Base-by-base conservation (phyloP, 257 asterid genomes). In the Nicotiana undulata region DNA sequence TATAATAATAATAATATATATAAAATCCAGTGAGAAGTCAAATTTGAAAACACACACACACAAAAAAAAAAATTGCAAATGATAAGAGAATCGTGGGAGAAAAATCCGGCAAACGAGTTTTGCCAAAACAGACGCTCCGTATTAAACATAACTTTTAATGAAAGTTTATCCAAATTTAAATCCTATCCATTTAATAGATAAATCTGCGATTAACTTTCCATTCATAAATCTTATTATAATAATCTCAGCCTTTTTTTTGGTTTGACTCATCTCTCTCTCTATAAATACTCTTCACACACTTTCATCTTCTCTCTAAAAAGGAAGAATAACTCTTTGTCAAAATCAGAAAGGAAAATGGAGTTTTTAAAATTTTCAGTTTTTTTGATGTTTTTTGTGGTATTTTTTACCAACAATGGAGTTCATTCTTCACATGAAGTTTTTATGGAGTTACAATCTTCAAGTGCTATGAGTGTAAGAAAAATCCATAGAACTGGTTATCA, bases 401-500 rank as follows among this genome's bases (percentile, higher is more conserved):
- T 13, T 51, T 51, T 51, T 13, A 3, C 5, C 31, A 59, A 59
- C 4, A 59, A 59, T 9, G 31, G 65, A 3, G 93, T 85, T 40
- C 80, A 87, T 61, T 93, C 88, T 2, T 90, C 90, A 1, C 97
- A 92, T 65, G 64, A 85, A 18, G 77, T 85, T 13, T 88, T 22
- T 79, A 26, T 20, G 22, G 63, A 75, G 2, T 81, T 83, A 9
- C 88, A 87, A 31, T 76, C 87, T 2, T n/a, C 75, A 4, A 8
- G 85, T 1, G 66, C 78, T 34, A 26, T 66, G 1, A 28, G 79
- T 51, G 85, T 89, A 5, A 37, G 10, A 18, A 18, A 24, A 31
- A 75, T 64, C 1, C 92, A 88, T 85, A 82, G 95, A 81, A 85
- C 95, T 28, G 91, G 85, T 8, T 92, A 82, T 61, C 97, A 92